Conservation (phyloP, 2,329 filamentous ascomycete genomes). For the Emergomyces pasteurianus region DNA sequence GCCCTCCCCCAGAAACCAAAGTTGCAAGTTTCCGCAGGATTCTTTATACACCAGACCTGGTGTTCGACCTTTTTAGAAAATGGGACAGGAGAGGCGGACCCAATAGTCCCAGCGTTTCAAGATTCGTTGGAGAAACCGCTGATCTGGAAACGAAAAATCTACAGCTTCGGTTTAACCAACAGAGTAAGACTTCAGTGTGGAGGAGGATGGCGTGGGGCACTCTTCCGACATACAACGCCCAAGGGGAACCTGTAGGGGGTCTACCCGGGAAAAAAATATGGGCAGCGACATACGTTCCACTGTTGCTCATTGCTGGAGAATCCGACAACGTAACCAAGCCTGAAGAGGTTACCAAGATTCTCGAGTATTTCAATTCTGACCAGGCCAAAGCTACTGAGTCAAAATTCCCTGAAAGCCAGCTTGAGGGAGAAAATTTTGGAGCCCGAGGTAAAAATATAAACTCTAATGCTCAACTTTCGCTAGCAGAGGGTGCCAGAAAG, state of each 20-base stretch:
- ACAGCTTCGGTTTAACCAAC: conserved; percentile 51
- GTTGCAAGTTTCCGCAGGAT: conserved; percentile 43
- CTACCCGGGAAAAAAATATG: conserved; percentile 60
- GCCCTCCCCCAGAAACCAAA: conserved; percentile 46
- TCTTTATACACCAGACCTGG: conserved; percentile 50
- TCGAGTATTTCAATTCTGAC: conserved; percentile 26
- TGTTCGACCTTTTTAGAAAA: conserved; percentile 65
- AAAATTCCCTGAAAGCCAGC: not conserved
- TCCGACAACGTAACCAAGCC: conserved; percentile 66
- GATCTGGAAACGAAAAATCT: conserved; percentile 30
- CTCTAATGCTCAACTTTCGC: not conserved
- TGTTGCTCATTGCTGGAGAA: conserved; percentile 69
- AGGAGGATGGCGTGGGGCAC: conserved; percentile 66
- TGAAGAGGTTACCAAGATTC: conserved; percentile 57
- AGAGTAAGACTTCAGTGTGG: conserved; percentile 73
- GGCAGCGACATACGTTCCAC: conserved; percentile 58
- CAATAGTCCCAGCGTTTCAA: conserved; percentile 63
- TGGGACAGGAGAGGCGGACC: conserved; percentile 71
- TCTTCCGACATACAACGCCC: conserved; percentile 48
- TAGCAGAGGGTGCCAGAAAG: not conserved
- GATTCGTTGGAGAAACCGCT: conserved; percentile 47
- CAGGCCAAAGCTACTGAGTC: not conserved
- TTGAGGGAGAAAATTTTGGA: not conserved
- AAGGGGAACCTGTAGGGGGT: conserved; percentile 46
- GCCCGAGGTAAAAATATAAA: not conserved